Conservation (phyloP, 306 rosid species). For the Malus asiatica region DNA sequence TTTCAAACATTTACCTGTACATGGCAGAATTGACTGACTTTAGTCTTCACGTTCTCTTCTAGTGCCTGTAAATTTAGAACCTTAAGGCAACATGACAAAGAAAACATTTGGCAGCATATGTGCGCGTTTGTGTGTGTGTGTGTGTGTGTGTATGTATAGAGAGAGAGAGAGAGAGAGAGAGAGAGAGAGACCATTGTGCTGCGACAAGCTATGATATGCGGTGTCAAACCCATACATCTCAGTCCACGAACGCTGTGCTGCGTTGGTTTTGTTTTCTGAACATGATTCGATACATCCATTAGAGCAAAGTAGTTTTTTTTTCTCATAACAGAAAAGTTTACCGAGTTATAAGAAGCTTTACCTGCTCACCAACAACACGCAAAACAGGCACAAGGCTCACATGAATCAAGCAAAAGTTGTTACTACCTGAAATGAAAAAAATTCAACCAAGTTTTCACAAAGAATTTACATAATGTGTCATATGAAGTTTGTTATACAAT, state of each 20-base stretch:
- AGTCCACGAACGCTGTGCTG: conserved; percentile 49
- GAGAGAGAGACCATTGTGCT: conserved; percentile 35
- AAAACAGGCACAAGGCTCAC: conserved; percentile 51
- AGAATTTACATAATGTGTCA: not conserved
- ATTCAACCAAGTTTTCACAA: not conserved
- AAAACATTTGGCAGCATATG: not conserved
- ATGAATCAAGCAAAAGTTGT: conserved; percentile 42
- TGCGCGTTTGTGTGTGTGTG: not conserved
- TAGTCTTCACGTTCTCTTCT: conserved; percentile 64
- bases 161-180: not conserved
- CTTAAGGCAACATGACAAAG: conserved; percentile 14
- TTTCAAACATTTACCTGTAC: conserved; percentile 55
- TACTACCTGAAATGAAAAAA: conserved; percentile 23
- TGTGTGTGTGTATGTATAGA: too few species aligned
- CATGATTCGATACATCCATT: conserved; percentile 14
- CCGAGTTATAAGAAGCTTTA: not conserved
- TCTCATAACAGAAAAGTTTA: not conserved
- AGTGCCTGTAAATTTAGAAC: conserved; percentile 46
- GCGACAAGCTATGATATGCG: conserved; percentile 46
- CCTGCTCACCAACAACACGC: conserved; percentile 50
- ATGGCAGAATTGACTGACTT: conserved; percentile 89
- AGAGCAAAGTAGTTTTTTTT: not conserved
- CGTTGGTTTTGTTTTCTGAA: conserved; percentile 51
- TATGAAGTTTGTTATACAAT: not conserved
- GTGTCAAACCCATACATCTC: conserved; percentile 39